Conservation (phyloP, 1,284 basidiomycete species). For the Pascua guehoae region DNA sequence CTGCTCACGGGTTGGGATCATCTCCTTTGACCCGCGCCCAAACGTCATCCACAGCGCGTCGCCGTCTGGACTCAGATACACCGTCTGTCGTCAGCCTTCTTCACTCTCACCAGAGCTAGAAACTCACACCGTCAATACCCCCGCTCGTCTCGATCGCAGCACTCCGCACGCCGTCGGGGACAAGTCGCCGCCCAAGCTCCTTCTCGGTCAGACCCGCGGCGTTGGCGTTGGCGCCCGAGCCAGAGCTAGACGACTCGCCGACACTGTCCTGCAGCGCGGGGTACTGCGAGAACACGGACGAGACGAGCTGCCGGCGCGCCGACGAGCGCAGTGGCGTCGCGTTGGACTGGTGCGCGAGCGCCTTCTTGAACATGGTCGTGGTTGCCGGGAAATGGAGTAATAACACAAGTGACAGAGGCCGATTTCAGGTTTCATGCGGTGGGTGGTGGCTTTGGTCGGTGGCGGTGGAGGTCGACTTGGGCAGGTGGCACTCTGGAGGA, state of each 20-base stretch:
- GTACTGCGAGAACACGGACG: conserved; percentile 34
- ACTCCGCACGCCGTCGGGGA: conserved; percentile 43
- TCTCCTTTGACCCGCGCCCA: conserved; percentile 56
- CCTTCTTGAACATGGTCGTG: conserved; percentile 48
- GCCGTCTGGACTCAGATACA: conserved; percentile 61
- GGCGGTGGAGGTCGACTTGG: no score
- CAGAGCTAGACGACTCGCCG: neutral
- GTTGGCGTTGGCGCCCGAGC: conserved; percentile 1
- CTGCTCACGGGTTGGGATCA: conserved; percentile 62
- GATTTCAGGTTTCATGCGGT: no score
- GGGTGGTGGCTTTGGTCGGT: no score
- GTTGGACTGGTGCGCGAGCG: conserved; percentile 44
- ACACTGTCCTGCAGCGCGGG: conserved; percentile 19
- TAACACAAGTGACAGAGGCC: no score
- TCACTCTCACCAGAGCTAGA: no score
- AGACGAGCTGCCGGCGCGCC: conserved; percentile 40
- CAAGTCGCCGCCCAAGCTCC: conserved; percentile 36
- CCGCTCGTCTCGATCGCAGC: conserved; percentile 42
- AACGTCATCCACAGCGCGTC: conserved; percentile 78
- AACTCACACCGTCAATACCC: conserved; percentile 42
- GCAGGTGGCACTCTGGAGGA: no score
- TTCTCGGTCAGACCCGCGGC: conserved; percentile 24
- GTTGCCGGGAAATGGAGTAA: neutral
- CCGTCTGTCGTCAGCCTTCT: conserved; percentile 37
- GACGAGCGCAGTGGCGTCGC: conserved; percentile 47